Percentiles rank a stretch among this genome's conserved stretches.
Conservation (phyloP, 1,139 yeast species). For the Zygoascus sp. region DNA sequence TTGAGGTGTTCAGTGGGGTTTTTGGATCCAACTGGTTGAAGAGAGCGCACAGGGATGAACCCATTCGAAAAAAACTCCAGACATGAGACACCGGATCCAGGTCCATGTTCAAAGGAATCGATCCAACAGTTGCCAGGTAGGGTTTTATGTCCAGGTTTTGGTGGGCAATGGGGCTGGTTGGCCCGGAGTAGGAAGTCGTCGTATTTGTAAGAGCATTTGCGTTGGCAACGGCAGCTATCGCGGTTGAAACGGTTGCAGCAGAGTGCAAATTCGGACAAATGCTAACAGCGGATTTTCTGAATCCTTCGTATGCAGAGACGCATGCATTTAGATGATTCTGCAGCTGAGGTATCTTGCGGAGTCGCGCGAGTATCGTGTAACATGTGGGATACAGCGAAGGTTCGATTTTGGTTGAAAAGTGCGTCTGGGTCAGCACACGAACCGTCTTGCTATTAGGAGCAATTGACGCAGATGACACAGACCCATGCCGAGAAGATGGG, state of each 20-base stretch:
- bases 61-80: slow-evolving; percentile 86
- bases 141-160: slow-evolving; percentile 6
- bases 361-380: slow-evolving; percentile 50
- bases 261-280: slow-evolving; percentile 62
- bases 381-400: slow-evolving; percentile 78
- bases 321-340: slow-evolving; percentile 59
- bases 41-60: slow-evolving; percentile 83
- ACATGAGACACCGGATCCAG: slow-evolving; percentile 90
- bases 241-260: slow-evolving; percentile 50
- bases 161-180: background rate
- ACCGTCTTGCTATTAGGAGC: slow-evolving; percentile 6
- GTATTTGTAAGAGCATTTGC: background rate
- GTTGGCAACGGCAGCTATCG: slow-evolving; percentile 9
- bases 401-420: slow-evolving; percentile 57
- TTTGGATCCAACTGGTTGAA: slow-evolving; percentile 54
- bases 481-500: slow-evolving; percentile 4
- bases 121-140: slow-evolving; percentile 21
- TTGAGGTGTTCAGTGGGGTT: slow-evolving; percentile 36
- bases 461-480: slow-evolving; percentile 5
- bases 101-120: slow-evolving; percentile 29
- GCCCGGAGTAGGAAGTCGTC: background rate
- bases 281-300: slow-evolving; percentile 33
- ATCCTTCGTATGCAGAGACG: slow-evolving; percentile 17
- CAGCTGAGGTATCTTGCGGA: slow-evolving; percentile 65
- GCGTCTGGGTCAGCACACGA: slow-evolving; percentile 36